Percentiles rank a stretch among this genome's conserved stretches.
Conservation (phyloP, 331 rosid genomes). For the Stylosanthes scabra region DNA sequence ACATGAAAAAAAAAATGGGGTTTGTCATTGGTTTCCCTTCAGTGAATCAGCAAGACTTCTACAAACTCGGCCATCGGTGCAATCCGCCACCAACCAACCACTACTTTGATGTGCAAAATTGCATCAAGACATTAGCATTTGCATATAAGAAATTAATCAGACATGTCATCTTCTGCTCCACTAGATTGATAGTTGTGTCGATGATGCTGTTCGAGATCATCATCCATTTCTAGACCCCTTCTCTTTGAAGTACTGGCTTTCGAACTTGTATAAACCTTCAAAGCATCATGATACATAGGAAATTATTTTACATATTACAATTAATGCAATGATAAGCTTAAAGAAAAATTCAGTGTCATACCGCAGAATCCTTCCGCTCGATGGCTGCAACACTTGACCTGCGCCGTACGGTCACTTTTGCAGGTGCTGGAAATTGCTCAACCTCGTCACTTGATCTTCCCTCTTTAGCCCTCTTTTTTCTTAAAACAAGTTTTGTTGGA, state of each 20-base stretch:
- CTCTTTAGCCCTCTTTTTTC: constrained; percentile 93
- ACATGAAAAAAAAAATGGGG: constrained; percentile 25
- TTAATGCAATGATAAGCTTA: constrained; percentile 3
- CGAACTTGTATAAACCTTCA: constrained; percentile 67
- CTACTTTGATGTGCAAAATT: constrained; percentile 34
- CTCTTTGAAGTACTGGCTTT: constrained; percentile 60
- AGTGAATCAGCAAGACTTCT: constrained; percentile 24
- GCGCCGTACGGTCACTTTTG: constrained; percentile 81
- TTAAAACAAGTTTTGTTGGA: constrained; percentile 85
- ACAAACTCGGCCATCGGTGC: constrained; percentile 34
- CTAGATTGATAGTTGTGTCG: constrained; percentile 82
- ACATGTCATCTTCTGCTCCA: constrained; percentile 88
- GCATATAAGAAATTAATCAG: constrained; percentile 60
- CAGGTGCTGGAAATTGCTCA: constrained; percentile 86
- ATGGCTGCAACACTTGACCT: constrained; percentile 75
- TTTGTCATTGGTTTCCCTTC: constrained; percentile 34
- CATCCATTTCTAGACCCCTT: constrained; percentile 66
- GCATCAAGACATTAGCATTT: constrained; percentile 38
- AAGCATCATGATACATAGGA: constrained; percentile 32
- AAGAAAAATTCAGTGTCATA: constrained; percentile 44
- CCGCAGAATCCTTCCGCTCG: constrained; percentile 85
- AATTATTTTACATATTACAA: constrained; percentile 6
- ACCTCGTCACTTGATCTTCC: constrained; percentile 85
- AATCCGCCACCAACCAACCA: constrained; percentile 37
- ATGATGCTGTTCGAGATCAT: constrained; percentile 66